Evolutionary conservation across 164 flowering plant species (phyloP), one percentile per base, ranked within the genome.

Genomic region (Houttuynia cordata): DNA sequence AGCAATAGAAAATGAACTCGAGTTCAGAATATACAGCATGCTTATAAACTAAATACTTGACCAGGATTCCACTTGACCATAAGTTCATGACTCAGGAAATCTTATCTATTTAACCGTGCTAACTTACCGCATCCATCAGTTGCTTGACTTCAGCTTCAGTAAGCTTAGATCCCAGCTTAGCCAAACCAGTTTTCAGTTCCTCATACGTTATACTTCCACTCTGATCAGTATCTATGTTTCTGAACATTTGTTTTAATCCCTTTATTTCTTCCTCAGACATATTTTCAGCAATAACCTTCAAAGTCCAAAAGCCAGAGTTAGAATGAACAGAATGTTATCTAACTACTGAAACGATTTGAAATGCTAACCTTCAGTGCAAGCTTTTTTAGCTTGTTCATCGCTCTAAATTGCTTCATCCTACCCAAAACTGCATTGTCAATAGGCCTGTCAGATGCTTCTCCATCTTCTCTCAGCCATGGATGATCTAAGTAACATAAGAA

Each of bases 371-470:
- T 86, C n/a, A 86, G 61, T 21, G 98, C 93, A 20, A 91, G 83
- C 70, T 83, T 88, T 75, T 91, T 91, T 57, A 91, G 65, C 78
- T 91, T 91, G 83, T 91, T 91, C 96, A 85, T 87, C 40, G 91
- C 91, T 69, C 89, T 79, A 73, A 91, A 87, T 66, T 91, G 96
- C 82, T 83, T 91, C 92, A 91, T 73, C 75, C 98, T 82, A 56
- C 40, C 76, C 23, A 83, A 76, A 57, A 91, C 98, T 53, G 86
- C 98, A 70, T 83, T 91, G 54, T 85, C 90, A 58, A 91, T 79
- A 17, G 96, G 96, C 63, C 66, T 81, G 59, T 84, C 88, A 7
- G 93, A 81, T 61, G 86, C 88, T 60, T 70, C 88, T n/a, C 90
- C 90, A 34, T 56, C 60, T 76, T 72, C 76, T 69, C 74, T 84